Percentiles rank a stretch among this genome's conserved stretches.
Evolutionary conservation across 257 asterid genomes (phyloP).

Genomic region (Capsicum chinense): DNA sequence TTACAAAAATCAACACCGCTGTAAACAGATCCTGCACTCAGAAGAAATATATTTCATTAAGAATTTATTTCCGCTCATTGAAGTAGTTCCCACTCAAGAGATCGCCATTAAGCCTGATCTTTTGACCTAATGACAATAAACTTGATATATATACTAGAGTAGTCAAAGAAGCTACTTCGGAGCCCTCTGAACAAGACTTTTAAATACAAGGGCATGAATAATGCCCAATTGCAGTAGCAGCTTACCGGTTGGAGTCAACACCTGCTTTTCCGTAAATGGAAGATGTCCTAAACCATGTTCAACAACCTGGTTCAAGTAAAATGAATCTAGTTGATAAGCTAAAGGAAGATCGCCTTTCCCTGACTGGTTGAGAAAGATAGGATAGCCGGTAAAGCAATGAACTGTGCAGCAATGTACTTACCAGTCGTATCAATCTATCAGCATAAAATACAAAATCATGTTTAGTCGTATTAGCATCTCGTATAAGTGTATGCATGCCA

Average conservation of each 20-base stretch:
- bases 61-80: not conserved
- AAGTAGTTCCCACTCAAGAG: not conserved
- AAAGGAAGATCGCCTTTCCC: conserved; percentile 18
- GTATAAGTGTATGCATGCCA: conserved; percentile 99
- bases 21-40: conserved; percentile 83
- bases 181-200: conserved; percentile 7
- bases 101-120: conserved; percentile 10
- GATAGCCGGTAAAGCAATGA: conserved; percentile 15
- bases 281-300: conserved; percentile 99
- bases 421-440: conserved; percentile 94
- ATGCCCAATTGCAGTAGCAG: conserved; percentile 17
- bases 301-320: conserved; percentile 68
- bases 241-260: conserved; percentile 96
- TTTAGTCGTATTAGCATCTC: conserved; percentile 90
- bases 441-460: conserved; percentile 95
- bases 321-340: conserved; percentile 33
- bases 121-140: conserved; percentile 12
- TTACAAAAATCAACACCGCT: conserved; percentile 96
- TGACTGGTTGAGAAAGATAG: not conserved
- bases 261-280: conserved; percentile 98
- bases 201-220: not conserved
- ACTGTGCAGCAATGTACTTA: conserved; percentile 44
- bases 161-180: not conserved
- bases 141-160: not conserved
- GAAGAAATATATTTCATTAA: conserved; percentile 20